Evolutionary conservation across 148 eudicot species (phyloP), one percentile per base, ranked within the genome.

Genomic region (Fallopia convolvulus): DNA sequence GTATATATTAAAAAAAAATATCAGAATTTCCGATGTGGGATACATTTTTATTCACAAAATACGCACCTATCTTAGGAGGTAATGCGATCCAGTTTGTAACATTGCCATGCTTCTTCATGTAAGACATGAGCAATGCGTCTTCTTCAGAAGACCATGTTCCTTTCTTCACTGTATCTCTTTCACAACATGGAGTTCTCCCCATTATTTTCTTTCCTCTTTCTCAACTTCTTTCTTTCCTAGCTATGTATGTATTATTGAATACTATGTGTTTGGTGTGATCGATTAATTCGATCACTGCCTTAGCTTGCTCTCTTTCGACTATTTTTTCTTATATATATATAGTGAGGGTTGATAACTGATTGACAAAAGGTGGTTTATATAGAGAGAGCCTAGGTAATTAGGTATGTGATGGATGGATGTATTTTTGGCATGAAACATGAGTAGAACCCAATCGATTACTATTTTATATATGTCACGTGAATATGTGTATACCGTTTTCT

Each of bases 181-280:
- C 82, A 81, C 86, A 81, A 46, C 86, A 84, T 75, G 86, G 86
- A 71, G 86, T 81, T 84, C 86, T 84, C 39, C 97, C 97, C 97
- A 92, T 89, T 32, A 40, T 72, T 81, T 81, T 20, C 2, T 44
- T 10, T 23, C 15, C 39, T 36, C 39, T 36, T 36, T 36, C 39
- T 0, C 39, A 36, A 4, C 0, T 36, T 36, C 40, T 50, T 14
- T 52, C 72, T 20, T 49, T 30, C 12, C 4, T 20, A 13, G 1
- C 11, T 48, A 4, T 36, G 2, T 36, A 36, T 36, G 39, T 36
- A 26, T 26, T 26, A 26, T n/a, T n/a, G n/a, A n/a, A n/a, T n/a
- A n/a, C n/a, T n/a, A n/a, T n/a, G n/a, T n/a, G n/a, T n/a, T n/a
- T n/a, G n/a, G n/a, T n/a, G n/a, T n/a, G n/a, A n/a, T n/a, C n/a